Conservation (phyloP, 2,329 filamentous ascomycete genomes). For the Tolypocladium nubicola region DNA sequence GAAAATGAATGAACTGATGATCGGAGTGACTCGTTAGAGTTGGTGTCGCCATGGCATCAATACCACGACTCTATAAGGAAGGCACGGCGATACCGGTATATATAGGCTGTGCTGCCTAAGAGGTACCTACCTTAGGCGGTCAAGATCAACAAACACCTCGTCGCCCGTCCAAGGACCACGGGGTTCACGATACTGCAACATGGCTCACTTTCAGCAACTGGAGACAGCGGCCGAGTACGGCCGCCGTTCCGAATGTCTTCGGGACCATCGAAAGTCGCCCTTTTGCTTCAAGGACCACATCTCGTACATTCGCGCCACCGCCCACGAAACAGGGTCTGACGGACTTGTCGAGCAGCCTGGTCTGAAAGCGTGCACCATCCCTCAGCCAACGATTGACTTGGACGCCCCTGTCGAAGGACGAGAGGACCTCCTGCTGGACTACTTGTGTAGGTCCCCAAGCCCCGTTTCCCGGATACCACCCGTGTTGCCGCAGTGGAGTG, state of each 20-base stretch:
- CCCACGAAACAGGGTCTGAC: conserved; percentile 2
- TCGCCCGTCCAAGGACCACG: not conserved
- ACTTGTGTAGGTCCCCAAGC: not conserved
- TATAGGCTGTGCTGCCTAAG: not conserved
- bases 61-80: no score
- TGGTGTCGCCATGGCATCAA: no score
- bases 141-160: not conserved
- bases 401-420: conserved; percentile 1
- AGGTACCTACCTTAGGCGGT: no score
- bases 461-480: not conserved
- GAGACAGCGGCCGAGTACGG: conserved; percentile 15
- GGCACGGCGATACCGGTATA: no score
- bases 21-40: no score
- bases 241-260: conserved; percentile 14
- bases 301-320: conserved; percentile 8
- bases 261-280: conserved; percentile 10
- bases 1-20: no score
- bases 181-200: not conserved
- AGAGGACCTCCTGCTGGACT: not conserved
- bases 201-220: not conserved
- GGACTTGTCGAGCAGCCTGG: conserved; percentile 12
- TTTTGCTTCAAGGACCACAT: conserved; percentile 17
- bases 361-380: conserved; percentile 8
- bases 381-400: conserved; percentile 5
- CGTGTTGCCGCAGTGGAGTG: not conserved